A percentile compares a stretch with the other conserved stretches of the same genome.
Evolutionary conservation across 371 early-diverging fungal species (phyloP).

Genomic region (Mortierella sp.): DNA sequence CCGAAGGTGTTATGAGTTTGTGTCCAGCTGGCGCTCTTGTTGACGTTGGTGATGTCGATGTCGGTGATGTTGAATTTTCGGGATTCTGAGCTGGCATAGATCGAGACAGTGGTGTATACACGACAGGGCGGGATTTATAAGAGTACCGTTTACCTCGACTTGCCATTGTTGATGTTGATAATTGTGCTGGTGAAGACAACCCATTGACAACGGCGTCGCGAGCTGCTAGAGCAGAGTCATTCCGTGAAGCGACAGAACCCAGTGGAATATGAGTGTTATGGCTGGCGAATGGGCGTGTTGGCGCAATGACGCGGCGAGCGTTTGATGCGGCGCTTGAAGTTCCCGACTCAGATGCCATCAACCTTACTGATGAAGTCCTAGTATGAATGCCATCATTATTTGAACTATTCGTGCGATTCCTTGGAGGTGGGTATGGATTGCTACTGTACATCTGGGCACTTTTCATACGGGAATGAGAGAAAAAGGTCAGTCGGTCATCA

Average conservation of each 20-base stretch:
- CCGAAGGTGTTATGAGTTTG: constrained; percentile 18
- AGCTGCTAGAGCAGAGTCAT: constrained; percentile 1
- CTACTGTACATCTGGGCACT: constrained; percentile 51
- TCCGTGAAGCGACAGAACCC: constrained; percentile 5
- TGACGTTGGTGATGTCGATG: not conserved
- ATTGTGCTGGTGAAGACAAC: not conserved
- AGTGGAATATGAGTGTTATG: not conserved
- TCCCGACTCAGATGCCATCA: not conserved
- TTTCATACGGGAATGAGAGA: not conserved
- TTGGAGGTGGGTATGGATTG: constrained; percentile 33
- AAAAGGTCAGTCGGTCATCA: not conserved
- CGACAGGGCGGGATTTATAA: constrained; percentile 46
- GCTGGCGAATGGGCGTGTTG: constrained; percentile 18
- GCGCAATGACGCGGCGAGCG: constrained; percentile 23
- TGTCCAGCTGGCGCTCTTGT: not conserved
- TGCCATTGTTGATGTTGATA: not conserved
- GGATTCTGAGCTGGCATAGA: not conserved
- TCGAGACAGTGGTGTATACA: constrained; percentile 23
- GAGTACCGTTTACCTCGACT: constrained; percentile 35
- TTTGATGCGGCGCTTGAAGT: not conserved
- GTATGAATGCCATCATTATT: not conserved
- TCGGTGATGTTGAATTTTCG: constrained; percentile 1
- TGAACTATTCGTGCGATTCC: constrained; percentile 8
- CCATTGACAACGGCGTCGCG: constrained; percentile 1
- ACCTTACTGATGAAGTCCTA: not conserved